These are phyloP conservation scores for Coemansia sp. DNA, from an alignment of 192 early-diverging fungal species.

Conservation along the genomic window DNA sequence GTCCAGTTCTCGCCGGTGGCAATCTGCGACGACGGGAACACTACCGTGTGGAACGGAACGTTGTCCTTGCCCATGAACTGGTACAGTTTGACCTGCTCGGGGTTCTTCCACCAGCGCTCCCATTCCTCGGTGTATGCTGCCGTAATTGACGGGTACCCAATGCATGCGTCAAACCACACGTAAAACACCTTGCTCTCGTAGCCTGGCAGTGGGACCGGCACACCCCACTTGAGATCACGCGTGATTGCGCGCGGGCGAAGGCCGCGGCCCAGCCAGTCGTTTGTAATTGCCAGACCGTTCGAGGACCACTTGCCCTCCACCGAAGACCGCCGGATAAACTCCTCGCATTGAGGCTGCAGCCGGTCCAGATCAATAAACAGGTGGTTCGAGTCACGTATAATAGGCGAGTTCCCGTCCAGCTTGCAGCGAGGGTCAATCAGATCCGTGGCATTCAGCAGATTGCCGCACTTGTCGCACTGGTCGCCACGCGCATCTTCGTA, in stretches of 20 bases:
- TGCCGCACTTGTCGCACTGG: constrained; percentile 95
- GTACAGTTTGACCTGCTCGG: constrained; percentile 89
- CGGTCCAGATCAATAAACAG: constrained; percentile 84
- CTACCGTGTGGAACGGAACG: constrained; percentile 97
- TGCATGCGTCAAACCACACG: constrained; percentile 99
- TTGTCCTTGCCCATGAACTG: constrained; percentile 99
- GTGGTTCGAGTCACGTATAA: constrained; percentile 81
- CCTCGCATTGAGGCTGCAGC: constrained; percentile 72
- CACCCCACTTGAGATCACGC: constrained; percentile 98
- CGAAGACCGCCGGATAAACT: constrained; percentile 69
- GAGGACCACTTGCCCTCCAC: constrained; percentile 80
- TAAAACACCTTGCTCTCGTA: constrained; percentile 95
- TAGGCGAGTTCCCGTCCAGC: constrained; percentile 77
- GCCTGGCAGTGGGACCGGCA: constrained; percentile 81
- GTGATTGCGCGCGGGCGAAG: constrained; percentile 93
- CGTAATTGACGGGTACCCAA: constrained; percentile 97
- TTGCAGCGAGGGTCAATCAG: constrained; percentile 94
- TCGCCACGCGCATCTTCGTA: constrained; percentile 95
- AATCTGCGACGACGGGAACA: constrained; percentile 89
- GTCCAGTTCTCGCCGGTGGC: constrained; percentile 91
- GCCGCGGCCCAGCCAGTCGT: constrained; percentile 92
- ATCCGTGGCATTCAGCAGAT: constrained; percentile 87
- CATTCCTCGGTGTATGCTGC: constrained; percentile 92
- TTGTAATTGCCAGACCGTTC: constrained; percentile 86
- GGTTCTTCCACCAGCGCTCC: constrained; percentile 99